A percentile compares a stretch with the other conserved stretches of the same genome.
These are phyloP conservation scores for Dactylellina cionopaga DNA, from an alignment of 2,329 filamentous ascomycete genomes.

Conservation along the genomic window DNA sequence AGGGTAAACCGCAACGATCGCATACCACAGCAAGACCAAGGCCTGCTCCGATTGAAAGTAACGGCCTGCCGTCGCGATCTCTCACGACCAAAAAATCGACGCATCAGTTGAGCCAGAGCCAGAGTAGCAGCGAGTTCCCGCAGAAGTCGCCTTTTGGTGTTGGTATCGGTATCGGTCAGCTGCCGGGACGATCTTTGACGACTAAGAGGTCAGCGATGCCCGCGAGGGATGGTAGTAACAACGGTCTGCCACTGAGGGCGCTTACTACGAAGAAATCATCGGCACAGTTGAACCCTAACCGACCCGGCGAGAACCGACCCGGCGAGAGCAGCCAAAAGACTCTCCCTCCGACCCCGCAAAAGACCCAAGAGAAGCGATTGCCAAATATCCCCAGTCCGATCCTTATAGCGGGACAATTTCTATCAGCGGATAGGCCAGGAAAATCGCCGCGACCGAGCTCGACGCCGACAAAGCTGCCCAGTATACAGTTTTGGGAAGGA, in stretches of 20 bases:
- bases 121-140: background rate
- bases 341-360: conserved; percentile 69
- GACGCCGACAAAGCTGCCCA: background rate
- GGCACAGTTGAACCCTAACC: background rate
- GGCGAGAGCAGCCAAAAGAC: background rate
- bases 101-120: background rate
- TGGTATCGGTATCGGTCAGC: conserved; percentile 8
- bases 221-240: background rate
- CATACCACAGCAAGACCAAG: conserved; percentile 1
- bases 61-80: background rate
- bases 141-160: conserved; percentile 19
- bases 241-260: background rate
- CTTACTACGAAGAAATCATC: background rate
- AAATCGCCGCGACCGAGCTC: background rate
- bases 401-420: conserved; percentile 57
- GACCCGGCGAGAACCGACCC: conserved; percentile 28
- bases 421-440: too few relatives aligned
- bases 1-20: conserved; percentile 3
- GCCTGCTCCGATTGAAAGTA: conserved; percentile 6
- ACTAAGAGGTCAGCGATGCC: conserved; percentile 20
- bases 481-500: conserved; percentile 54
- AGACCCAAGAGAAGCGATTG: conserved; percentile 70
- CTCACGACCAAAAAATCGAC: background rate
- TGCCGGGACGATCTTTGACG: conserved; percentile 13
- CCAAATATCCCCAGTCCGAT: conserved; percentile 58